Base-by-base conservation (phyloP, 169 alveolate species). In the Eimeria maxima region DNA sequence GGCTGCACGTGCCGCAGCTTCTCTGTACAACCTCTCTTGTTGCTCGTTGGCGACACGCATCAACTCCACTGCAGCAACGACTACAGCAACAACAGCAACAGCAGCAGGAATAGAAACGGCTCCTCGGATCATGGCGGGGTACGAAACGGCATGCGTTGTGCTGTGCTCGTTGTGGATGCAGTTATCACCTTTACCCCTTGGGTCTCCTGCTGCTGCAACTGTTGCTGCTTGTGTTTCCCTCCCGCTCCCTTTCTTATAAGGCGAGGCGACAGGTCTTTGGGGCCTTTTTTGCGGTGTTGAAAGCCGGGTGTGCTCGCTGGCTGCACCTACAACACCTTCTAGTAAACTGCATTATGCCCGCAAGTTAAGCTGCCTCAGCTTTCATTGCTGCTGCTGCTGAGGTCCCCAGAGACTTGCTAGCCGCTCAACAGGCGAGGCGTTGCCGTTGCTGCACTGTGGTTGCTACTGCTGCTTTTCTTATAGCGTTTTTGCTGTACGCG, bases 401-500 rank as follows among this genome's bases (percentile, higher is more conserved):
- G 38, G 27, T 24, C 13, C 38, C 78, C 78, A 27, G 86, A 57
- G 42, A 1, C 50, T 18, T 10, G 27, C 86, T 6, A 53, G 16
- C 78, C 78, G 27, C 24, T n/a, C 78, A 67, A 10, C 78, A 13
- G 16, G 20, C 60, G 60, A 7, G 60, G 16, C 22, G 65, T 45
- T 53, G 60, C 60, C 16, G 60, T 3, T 14, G 60, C 16, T 53
- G 60, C 60, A 38, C 60, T 27, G 42, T 42, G 47, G 73, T 27
- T 53, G 78, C 92, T 84, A 74, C 57, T 84, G 92, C 27, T 50
- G 92, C 76, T 50, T 16, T 7, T 20, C 65, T 57, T 60, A 65
- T 20, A 96, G 97, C 42, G 53, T 97, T 38, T 97, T 97, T 24
- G 94, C 96, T n/a, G 97, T 97, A 29, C 93, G 93, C 18, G 97